Evolutionary conservation across 1,284 basidiomycete genomes (phyloP).

Genomic region (Boletus semigastroideus): DNA sequence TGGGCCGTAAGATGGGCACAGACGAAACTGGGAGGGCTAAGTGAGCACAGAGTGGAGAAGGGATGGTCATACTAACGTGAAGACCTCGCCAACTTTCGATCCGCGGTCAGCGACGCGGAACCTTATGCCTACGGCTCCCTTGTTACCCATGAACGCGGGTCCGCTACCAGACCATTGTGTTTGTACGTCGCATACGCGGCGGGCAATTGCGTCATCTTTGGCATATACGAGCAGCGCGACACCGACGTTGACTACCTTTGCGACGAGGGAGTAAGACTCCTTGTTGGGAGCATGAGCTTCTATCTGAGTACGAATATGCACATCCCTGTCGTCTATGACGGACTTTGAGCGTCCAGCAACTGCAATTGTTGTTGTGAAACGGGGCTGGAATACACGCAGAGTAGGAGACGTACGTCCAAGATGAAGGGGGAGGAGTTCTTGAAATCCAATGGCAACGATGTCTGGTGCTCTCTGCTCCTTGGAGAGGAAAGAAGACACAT

Average conservation of each 20-base stretch:
- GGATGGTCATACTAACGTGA: slow-evolving; percentile 62
- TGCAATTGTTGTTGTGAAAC: slow-evolving; percentile 28
- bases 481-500: slow-evolving; percentile 70
- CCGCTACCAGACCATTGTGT: slow-evolving; percentile 78
- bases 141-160: slow-evolving; percentile 87
- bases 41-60: slow-evolving; percentile 6
- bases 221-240: slow-evolving; percentile 82
- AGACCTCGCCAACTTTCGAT: slow-evolving; percentile 65
- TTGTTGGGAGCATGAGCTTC: slow-evolving; percentile 66
- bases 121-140: slow-evolving; percentile 89
- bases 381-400: slow-evolving; percentile 1
- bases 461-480: slow-evolving; percentile 65
- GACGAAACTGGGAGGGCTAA: slow-evolving; percentile 68
- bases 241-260: slow-evolving; percentile 75
- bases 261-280: slow-evolving; percentile 70
- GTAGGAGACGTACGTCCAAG: slow-evolving; percentile 60
- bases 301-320: slow-evolving; percentile 68
- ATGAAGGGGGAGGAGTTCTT: slow-evolving; percentile 84
- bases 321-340: slow-evolving; percentile 61
- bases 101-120: slow-evolving; percentile 66
- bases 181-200: slow-evolving; percentile 63
- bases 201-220: slow-evolving; percentile 64
- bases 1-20: slow-evolving; percentile 91
- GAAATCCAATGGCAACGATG: slow-evolving; percentile 86
- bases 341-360: slow-evolving; percentile 63